A percentile compares a stretch with the other conserved stretches of the same genome.
These are phyloP conservation scores for Phytophthora boehmeriae DNA, from an alignment of 352 stramenopile genomes.

Conservation along the genomic window DNA sequence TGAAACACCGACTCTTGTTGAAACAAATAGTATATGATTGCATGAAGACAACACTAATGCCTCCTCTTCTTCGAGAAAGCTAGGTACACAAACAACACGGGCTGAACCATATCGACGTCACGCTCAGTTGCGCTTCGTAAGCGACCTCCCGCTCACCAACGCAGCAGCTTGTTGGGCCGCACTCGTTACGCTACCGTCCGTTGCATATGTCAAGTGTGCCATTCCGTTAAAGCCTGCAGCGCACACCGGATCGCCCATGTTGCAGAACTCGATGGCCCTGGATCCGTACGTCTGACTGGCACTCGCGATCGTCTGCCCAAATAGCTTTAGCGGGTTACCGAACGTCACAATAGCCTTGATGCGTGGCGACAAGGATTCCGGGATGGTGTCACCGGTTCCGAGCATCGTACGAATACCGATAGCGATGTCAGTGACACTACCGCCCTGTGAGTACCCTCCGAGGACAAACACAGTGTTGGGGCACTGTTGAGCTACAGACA, in stretches of 20 bases:
- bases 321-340: constrained; percentile 21
- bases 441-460: constrained; percentile 27
- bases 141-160: not conserved
- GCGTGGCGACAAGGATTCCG: constrained; percentile 9
- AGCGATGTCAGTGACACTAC: constrained; percentile 17
- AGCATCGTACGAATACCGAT: constrained; percentile 18
- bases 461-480: constrained; percentile 17
- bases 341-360: constrained; percentile 30
- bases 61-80: too few relatives aligned
- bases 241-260: constrained; percentile 22
- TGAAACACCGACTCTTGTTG: too few relatives aligned
- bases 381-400: constrained; percentile 13
- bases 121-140: not conserved
- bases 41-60: too few relatives aligned
- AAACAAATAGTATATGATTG: too few relatives aligned
- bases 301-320: constrained; percentile 11
- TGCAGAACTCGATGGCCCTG: constrained; percentile 25
- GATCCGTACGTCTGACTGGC: constrained; percentile 12
- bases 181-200: constrained; percentile 13
- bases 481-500: constrained; percentile 10
- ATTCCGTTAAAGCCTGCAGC: constrained; percentile 12
- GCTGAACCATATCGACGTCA: not conserved
- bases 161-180: constrained; percentile 10
- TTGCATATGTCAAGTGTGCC: constrained; percentile 18
- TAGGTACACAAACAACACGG: too few relatives aligned